A percentile compares a stretch with the other conserved stretches of the same genome.
phyloP scores from a whole-genome alignment of 805 yeast genomes.

The Candida pini region DNA sequence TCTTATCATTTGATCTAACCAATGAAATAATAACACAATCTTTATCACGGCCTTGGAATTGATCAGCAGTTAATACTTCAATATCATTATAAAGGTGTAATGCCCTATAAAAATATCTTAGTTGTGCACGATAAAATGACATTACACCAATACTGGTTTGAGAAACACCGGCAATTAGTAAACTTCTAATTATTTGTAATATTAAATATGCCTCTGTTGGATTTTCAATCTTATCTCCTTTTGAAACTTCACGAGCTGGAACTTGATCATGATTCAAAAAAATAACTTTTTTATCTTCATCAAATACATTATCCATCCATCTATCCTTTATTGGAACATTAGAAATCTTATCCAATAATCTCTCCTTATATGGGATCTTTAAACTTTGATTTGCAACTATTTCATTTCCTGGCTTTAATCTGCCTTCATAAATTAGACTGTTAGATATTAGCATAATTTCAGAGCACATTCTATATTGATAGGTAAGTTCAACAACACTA shows the following conservation, averaged over 20 bases:
- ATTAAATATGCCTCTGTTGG: constrained; percentile 65
- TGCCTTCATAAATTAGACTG: constrained; percentile 67
- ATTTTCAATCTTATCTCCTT: constrained; percentile 70
- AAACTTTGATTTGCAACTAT: constrained; percentile 57
- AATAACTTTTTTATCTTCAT: constrained; percentile 54
- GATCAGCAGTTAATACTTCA: constrained; percentile 90
- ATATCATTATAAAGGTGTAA: constrained; percentile 35
- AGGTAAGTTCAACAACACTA: constrained; percentile 67
- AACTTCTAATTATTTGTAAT: constrained; percentile 52
- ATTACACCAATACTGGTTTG: constrained; percentile 71
- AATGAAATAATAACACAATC: constrained; percentile 85
- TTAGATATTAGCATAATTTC: constrained; percentile 86
- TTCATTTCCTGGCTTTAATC: constrained; percentile 68
- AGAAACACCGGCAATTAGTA: constrained; percentile 54
- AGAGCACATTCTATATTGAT: constrained; percentile 88
- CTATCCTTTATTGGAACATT: constrained; percentile 7
- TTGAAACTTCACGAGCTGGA: constrained; percentile 48
- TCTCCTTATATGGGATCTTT: constrained; percentile 37
- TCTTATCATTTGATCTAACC: constrained; percentile 70
- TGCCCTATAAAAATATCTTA: constrained; percentile 38
- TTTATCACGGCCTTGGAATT: constrained; percentile 93
- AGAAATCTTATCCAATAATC: constrained; percentile 12
- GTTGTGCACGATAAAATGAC: constrained; percentile 83
- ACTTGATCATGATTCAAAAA: constrained; percentile 76
- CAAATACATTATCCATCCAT: constrained; percentile 58